Evolutionary conservation across 2,329 filamentous ascomycete genomes (phyloP).

Genomic region (Onygenales sp.): DNA sequence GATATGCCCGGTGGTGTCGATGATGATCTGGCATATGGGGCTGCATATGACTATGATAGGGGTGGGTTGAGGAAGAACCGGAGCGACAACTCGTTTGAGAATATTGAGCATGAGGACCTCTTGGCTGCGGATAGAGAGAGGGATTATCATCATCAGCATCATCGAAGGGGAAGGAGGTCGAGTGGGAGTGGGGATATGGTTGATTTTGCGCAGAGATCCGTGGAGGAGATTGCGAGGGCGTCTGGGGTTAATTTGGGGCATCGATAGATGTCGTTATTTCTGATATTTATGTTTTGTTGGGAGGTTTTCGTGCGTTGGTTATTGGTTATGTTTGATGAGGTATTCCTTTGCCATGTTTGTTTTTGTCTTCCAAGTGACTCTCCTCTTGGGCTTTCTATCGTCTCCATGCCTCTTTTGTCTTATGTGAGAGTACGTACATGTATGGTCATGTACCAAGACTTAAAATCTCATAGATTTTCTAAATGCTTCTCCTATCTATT

Average conservation of each 20-base stretch:
- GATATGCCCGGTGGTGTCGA: constrained; percentile 15
- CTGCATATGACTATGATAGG: constrained; percentile 17
- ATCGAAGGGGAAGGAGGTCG: not conserved
- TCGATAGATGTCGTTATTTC: not conserved
- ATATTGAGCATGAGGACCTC: constrained; percentile 57
- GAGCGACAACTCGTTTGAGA: constrained; percentile 83
- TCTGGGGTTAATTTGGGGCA: constrained; percentile 1
- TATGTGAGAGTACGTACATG: too few relatives aligned
- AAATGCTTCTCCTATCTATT: too few relatives aligned
- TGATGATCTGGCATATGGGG: constrained; percentile 33
- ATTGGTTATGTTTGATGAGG: not conserved
- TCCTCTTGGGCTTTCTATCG: too few relatives aligned
- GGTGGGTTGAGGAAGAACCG: constrained; percentile 60
- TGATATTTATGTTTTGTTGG: too few relatives aligned
- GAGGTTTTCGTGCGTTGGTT: not conserved
- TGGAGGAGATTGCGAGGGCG: constrained; percentile 5
- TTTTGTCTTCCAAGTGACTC: not conserved
- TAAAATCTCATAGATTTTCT: too few relatives aligned
- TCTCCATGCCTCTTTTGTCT: too few relatives aligned
- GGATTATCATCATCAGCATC: not conserved
- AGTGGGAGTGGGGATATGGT: not conserved
- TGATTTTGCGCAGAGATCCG: constrained; percentile 4
- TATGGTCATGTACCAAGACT: too few relatives aligned
- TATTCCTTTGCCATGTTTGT: not conserved
- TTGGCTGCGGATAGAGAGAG: not conserved